phyloP scores from a whole-genome alignment of 768 basidiomycete genomes.

The Ramaria rubella region DNA sequence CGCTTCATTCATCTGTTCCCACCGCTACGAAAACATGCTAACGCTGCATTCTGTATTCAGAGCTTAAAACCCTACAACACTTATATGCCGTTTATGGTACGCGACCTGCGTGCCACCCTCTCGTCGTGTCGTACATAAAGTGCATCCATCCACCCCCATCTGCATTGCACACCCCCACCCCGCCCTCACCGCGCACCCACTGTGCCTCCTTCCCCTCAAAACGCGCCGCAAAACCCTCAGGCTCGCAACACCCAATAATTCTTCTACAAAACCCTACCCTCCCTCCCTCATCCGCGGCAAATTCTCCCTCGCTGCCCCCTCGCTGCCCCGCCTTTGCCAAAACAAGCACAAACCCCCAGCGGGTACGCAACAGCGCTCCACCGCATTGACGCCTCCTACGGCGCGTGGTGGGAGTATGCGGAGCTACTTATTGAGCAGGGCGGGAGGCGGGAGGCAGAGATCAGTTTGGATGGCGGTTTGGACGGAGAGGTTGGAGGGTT shows the following conservation, averaged over 20 bases:
- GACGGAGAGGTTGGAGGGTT: background rate
- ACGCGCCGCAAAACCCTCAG: background rate
- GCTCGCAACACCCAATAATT: too few species aligned
- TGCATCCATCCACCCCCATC: too few species aligned
- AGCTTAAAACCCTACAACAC: slow-evolving; percentile 2
- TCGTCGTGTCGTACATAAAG: background rate
- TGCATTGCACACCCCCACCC: background rate
- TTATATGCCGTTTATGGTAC: slow-evolving; percentile 1
- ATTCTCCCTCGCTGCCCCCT: slow-evolving; percentile 6
- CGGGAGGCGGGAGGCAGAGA: slow-evolving; percentile 66
- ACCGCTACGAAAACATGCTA: background rate
- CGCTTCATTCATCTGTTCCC: background rate
- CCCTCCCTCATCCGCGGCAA: background rate
- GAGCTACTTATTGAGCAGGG: slow-evolving; percentile 82
- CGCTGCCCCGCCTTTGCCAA: background rate
- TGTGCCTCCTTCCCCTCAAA: background rate
- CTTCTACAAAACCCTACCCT: too few species aligned
- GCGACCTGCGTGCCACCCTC: slow-evolving; percentile 1
- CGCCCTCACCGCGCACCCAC: background rate
- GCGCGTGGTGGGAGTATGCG: slow-evolving; percentile 84
- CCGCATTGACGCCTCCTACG: slow-evolving; percentile 35
- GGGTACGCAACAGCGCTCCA: background rate
- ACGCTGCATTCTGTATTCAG: background rate
- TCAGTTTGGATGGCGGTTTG: slow-evolving; percentile 44
- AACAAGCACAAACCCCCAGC: background rate